Percentiles rank a stretch among this genome's conserved stretches.
phyloP scores from a whole-genome alignment of 768 basidiomycete species.

The Pleurotus salmoneostramineus region DNA sequence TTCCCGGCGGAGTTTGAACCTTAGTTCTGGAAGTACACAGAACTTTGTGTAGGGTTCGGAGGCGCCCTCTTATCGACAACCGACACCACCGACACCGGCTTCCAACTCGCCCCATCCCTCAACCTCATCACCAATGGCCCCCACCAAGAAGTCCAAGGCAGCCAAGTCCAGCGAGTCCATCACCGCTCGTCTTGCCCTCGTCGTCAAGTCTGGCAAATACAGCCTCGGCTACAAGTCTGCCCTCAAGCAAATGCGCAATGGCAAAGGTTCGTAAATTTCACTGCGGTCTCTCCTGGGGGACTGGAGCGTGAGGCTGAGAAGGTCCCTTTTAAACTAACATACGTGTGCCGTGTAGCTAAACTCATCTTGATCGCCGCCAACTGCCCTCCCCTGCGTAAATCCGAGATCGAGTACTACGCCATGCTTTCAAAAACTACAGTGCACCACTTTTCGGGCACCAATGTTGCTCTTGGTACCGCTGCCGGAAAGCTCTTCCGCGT shows the following conservation, averaged over 20 bases:
- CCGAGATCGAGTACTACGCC: conserved; percentile 99
- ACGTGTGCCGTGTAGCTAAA: conserved; percentile 62
- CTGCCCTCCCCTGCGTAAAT: conserved; percentile 98
- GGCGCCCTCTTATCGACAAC: not conserved
- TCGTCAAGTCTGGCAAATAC: conserved; percentile 99
- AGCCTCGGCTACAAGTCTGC: conserved; percentile 96
- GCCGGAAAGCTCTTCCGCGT: conserved; percentile 99
- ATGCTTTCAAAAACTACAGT: conserved; percentile 99
- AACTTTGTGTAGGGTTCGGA: not conserved
- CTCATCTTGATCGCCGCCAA: conserved; percentile 98
- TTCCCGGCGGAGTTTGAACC: not conserved
- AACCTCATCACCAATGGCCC: conserved; percentile 62
- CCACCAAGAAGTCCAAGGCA: conserved; percentile 93
- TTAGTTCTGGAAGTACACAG: conserved; percentile 1
- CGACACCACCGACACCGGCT: not conserved
- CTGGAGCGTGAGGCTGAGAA: conserved; percentile 99
- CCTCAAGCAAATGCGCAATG: conserved; percentile 95
- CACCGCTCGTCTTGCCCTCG: conserved; percentile 86
- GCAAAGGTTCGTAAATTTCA: conserved; percentile 76
- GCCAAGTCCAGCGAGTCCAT: conserved; percentile 93
- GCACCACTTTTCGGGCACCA: conserved; percentile 97
- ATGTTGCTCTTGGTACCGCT: conserved; percentile 97
- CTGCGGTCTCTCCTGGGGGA: conserved; percentile 60
- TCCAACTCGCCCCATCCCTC: not conserved
- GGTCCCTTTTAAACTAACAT: conserved; percentile 81